Evolutionary conservation across 257 asterid genomes (phyloP).

Genomic region (Penstemon eatonii): DNA sequence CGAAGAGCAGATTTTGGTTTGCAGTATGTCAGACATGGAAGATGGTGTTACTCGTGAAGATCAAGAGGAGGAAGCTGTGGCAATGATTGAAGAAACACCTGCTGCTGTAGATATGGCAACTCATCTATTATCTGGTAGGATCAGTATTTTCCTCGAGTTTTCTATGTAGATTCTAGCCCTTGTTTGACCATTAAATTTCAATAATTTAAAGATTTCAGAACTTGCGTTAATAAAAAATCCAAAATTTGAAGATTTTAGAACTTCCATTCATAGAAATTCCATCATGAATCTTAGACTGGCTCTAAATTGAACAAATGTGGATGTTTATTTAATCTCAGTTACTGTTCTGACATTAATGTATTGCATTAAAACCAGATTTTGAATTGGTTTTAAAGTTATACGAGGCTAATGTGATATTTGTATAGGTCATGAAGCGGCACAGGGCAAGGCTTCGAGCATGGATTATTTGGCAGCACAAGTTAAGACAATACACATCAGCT

Average conservation of each 20-base stretch:
- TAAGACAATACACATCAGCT: constrained; percentile 71
- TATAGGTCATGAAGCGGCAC: constrained; percentile 45
- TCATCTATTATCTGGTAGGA: constrained; percentile 39
- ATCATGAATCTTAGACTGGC: constrained; percentile 12
- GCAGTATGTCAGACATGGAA: constrained; percentile 56
- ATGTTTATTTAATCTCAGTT: constrained; percentile 17
- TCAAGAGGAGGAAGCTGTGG: constrained; percentile 66
- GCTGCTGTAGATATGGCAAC: constrained; percentile 33
- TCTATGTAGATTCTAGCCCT: background rate
- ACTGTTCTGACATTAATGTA: background rate
- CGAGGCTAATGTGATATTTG: constrained; percentile 23
- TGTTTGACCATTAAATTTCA: constrained; percentile 16
- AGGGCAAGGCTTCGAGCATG: constrained; percentile 36
- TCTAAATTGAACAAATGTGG: background rate
- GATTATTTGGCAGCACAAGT: constrained; percentile 44
- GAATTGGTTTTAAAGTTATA: constrained; percentile 12
- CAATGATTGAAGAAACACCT: constrained; percentile 64
- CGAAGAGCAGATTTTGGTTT: constrained; percentile 57
- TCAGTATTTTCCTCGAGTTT: constrained; percentile 20
- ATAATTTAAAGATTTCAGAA: background rate
- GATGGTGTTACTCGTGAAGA: constrained; percentile 56
- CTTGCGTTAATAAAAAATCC: background rate
- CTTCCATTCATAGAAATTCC: background rate
- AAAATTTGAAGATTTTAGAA: background rate
- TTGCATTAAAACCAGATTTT: constrained; percentile 5